Base-by-base conservation (phyloP, 129 eudicot species). In the Escallonia rubra region DNA sequence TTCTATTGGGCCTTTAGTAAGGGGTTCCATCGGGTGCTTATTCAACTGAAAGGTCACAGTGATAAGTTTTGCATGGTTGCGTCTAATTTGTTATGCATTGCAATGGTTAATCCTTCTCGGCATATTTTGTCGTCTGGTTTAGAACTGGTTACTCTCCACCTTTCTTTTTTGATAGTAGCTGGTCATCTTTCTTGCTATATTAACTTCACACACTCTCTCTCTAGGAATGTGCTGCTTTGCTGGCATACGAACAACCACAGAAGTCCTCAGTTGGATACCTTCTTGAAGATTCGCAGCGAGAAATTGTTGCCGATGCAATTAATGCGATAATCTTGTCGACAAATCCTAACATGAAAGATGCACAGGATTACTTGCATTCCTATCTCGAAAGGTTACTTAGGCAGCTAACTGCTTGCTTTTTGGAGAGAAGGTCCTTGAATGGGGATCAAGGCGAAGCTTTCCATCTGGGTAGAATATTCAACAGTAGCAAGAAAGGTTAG, bases 391-490 rank as follows among this genome's bases (percentile, higher is more conserved):
- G 76, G 65, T 74, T 93, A 41, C 74, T 89, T 46, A 80, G 87
- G 69, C 95, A 89, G 72, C 84, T 92, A 13, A 81, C 78, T 40
- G 91, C 96, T 52, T 89, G 98, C 74, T 77, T 75, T 62, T 71
- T 86, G 73, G 96, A 89, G 73, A 86, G 81, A 64, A 72, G 96
- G 73, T 64, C 74, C 3, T 79, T 86, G 56, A 84, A 84, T 15
- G 98, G 96, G 39, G 82, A 79, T 81, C 91, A 89, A 76, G 98
- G 98, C 34, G 98, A 93, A 85, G 92, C 86, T 70, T 93, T 93
- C 74, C 78, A 78, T 73, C 69, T 93, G 66, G 74, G 71, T 49
- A 73, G 77, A 70, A 72, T 86, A 40, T 87, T 93, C 3, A 72
- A 72, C 41, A 71, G 63, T 57, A 64, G 77, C 43, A 87, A 80